Conservation (phyloP, 129 eudicot species). For the Centella asiatica region DNA sequence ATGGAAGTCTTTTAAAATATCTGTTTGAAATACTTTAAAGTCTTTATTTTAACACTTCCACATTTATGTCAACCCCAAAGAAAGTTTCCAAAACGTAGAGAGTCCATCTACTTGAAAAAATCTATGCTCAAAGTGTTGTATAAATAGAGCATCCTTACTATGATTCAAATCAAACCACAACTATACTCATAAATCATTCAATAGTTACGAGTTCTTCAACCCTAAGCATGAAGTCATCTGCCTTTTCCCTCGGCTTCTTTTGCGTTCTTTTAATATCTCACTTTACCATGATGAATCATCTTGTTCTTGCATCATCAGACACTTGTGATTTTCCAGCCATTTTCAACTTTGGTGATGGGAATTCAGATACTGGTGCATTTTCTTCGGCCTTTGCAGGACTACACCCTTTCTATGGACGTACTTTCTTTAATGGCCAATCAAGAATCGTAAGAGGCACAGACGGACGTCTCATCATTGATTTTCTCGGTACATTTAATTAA, state of each 20-base stretch:
- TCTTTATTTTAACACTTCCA: too few species aligned
- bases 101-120: too few species aligned
- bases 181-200: too few species aligned
- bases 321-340: not conserved
- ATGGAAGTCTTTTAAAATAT: too few species aligned
- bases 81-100: too few species aligned
- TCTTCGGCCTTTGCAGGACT: not conserved
- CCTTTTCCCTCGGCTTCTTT: not conserved
- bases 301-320: not conserved
- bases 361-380: not conserved
- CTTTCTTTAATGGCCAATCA: not conserved
- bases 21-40: too few species aligned
- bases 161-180: too few species aligned
- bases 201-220: too few species aligned
- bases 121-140: too few species aligned
- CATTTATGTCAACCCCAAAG: too few species aligned
- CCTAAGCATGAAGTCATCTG: not conserved
- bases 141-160: too few species aligned
- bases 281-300: not conserved
- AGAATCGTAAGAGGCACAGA: not conserved
- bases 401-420: not conserved
- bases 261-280: not conserved
- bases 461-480: not conserved
- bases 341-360: not conserved
- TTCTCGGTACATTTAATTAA: not conserved